Base-by-base conservation (phyloP, 163 green algal species). In the Coccomyxa subellipsoidea region DNA sequence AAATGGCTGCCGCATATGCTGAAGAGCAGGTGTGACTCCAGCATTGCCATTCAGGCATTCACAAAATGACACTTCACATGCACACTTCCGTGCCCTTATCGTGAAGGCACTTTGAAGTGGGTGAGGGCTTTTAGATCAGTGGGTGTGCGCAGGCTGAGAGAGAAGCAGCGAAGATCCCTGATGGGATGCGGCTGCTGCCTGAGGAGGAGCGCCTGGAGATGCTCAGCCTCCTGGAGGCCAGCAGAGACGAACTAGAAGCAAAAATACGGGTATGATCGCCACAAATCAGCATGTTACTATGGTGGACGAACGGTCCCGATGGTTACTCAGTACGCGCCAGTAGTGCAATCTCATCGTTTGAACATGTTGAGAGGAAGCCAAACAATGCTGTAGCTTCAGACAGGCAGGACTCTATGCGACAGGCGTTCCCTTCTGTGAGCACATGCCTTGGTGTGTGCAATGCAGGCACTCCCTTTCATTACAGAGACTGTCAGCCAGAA, bases 401-500 rank as follows among this genome's bases (percentile, higher is more conserved):
- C n/a, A n/a, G n/a, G n/a, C n/a, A n/a, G n/a, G n/a, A n/a, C n/a
- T n/a, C n/a, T n/a, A n/a, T n/a, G n/a, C n/a, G n/a, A n/a, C 39
- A 54, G 39, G 39, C 47, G 15, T 59, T 10, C 40, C 21, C 1
- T 12, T 18, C 23, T 12, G 47, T 59, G 34, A 77, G 9, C 71
- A n/a, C 71, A 77, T 77, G 21, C 35, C 69, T 75, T 31, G 25
- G 12, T 31, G 23, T 75, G 32, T 40, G 18, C 9, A 7, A 54
- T 40, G 71, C 71, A 77, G 71, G 71, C 71, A 34, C 71, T 77
- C n/a, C 71, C 71, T 8, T 77, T 77, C 32, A 34, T 77, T 29
- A 38, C 40, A 2, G 71, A 38, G 31, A 77, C 71, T 7, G n/a
- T 10, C 31, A 77, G 71, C 71, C 31, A 77, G 21, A 77, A 23